These are phyloP conservation scores for Lasiosphaeria hispida DNA, from an alignment of 495 filamentous ascomycete genomes.

Conservation along the genomic window DNA sequence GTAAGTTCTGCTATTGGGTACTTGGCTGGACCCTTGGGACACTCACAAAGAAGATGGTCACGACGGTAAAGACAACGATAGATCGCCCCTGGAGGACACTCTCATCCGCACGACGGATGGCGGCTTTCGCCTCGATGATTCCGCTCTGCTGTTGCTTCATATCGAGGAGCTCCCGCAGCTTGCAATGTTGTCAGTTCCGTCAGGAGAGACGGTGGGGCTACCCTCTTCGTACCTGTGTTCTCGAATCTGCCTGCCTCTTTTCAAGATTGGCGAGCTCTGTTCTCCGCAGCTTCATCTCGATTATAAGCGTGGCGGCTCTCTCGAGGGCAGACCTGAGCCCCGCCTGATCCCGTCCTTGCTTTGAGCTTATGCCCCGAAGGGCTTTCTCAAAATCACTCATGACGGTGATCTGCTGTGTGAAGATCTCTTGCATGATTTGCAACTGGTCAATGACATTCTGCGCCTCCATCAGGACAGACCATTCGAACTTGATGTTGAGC, in stretches of 20 bases:
- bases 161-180: slow-evolving; percentile 51
- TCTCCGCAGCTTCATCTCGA: slow-evolving; percentile 26
- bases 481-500: slow-evolving; percentile 68
- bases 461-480: slow-evolving; percentile 60
- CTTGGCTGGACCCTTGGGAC: no score
- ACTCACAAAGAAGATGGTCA: slow-evolving; percentile 57
- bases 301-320: slow-evolving; percentile 16
- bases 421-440: slow-evolving; percentile 65
- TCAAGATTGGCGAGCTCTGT: slow-evolving; percentile 22
- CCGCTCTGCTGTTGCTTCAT: slow-evolving; percentile 67
- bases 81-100: slow-evolving; percentile 57
- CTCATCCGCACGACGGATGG: slow-evolving; percentile 56
- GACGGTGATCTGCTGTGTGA: slow-evolving; percentile 61
- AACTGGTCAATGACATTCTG: slow-evolving; percentile 51
- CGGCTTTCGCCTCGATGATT: slow-evolving; percentile 59
- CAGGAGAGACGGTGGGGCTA: background rate
- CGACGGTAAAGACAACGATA: slow-evolving; percentile 65
- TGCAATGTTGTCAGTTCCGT: background rate
- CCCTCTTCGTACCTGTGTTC: slow-evolving; percentile 10
- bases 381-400: slow-evolving; percentile 60
- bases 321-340: slow-evolving; percentile 14
- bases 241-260: slow-evolving; percentile 20
- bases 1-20: no score
- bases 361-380: slow-evolving; percentile 13
- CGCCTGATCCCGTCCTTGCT: slow-evolving; percentile 3